Evolutionary conservation across 495 filamentous ascomycete species (phyloP).

Genomic region (Aspergillus nanangensis): DNA sequence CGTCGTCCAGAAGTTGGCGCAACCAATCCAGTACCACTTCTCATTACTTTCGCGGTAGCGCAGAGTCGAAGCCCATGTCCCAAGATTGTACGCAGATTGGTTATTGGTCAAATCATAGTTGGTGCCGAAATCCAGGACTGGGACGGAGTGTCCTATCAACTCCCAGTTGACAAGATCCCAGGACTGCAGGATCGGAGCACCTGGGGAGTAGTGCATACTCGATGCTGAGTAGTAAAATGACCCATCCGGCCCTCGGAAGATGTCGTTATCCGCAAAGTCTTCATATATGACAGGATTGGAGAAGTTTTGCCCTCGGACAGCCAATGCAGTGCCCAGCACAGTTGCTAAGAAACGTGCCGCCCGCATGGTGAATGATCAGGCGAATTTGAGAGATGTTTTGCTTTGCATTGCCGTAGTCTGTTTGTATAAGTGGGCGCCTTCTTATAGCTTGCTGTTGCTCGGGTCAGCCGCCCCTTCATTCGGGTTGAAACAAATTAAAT

Average conservation of each 20-base stretch:
- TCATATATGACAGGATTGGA: conserved; percentile 35
- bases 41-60: conserved; percentile 41
- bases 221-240: conserved; percentile 52
- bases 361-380: too few relatives aligned
- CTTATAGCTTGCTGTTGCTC: too few relatives aligned
- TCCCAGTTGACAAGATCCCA: conserved; percentile 55
- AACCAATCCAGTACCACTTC: conserved; percentile 55
- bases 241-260: conserved; percentile 33
- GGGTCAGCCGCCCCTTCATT: too few relatives aligned
- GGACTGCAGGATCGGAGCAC: conserved; percentile 52
- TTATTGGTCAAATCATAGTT: conserved; percentile 43
- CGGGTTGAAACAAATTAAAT: too few relatives aligned
- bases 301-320: neutral
- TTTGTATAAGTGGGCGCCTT: too few relatives aligned
- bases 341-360: too few relatives aligned
- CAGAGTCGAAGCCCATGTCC: conserved; percentile 52
- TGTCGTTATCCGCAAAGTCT: conserved; percentile 36
- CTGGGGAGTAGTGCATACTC: conserved; percentile 52
- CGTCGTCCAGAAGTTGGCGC: conserved; percentile 39
- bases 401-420: too few relatives aligned
- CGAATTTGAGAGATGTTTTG: too few relatives aligned
- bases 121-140: conserved; percentile 40
- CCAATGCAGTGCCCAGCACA: too few relatives aligned
- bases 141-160: conserved; percentile 48
- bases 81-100: conserved; percentile 41